Evolutionary conservation across 2,329 filamentous ascomycete genomes (phyloP).

Genomic region (Albifimbria verrucaria): DNA sequence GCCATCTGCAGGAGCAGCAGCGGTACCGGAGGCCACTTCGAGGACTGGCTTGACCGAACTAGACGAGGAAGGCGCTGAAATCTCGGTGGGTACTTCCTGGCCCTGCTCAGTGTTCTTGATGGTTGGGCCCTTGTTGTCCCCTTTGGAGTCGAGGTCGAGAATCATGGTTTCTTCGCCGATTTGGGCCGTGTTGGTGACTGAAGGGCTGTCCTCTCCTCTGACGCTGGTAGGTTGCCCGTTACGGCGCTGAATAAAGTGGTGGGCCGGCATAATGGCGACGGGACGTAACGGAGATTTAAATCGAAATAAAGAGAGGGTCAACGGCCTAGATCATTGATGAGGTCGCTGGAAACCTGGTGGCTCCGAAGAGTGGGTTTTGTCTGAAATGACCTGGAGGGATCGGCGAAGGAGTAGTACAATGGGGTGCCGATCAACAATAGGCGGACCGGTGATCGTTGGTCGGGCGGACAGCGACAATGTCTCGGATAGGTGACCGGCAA

Average conservation of each 20-base stretch:
- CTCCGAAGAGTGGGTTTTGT: neutral
- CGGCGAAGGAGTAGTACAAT: neutral
- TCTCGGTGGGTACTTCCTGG: neutral
- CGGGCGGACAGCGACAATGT: neutral
- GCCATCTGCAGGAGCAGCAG: neutral
- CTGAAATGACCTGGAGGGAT: neutral
- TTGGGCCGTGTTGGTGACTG: too few relatives aligned
- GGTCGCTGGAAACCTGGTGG: neutral
- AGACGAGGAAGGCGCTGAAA: neutral
- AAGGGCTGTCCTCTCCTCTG: too few relatives aligned
- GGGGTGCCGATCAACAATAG: neutral
- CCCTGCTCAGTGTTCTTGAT: neutral
- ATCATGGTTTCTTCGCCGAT: too few relatives aligned
- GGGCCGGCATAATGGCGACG: too few relatives aligned
- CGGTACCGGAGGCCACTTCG: neutral
- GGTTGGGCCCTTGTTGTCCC: neutral
- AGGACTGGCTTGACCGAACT: neutral
- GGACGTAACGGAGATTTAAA: too few relatives aligned
- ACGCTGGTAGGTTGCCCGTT: too few relatives aligned
- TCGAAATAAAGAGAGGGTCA: neutral
- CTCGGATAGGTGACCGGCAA: neutral
- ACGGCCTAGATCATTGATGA: neutral
- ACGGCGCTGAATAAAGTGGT: too few relatives aligned
- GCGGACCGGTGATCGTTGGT: neutral
- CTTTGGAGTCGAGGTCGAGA: too few relatives aligned